Base-by-base conservation (phyloP, 2,329 filamentous ascomycete species). In the Mycosphaerella sp. region DNA sequence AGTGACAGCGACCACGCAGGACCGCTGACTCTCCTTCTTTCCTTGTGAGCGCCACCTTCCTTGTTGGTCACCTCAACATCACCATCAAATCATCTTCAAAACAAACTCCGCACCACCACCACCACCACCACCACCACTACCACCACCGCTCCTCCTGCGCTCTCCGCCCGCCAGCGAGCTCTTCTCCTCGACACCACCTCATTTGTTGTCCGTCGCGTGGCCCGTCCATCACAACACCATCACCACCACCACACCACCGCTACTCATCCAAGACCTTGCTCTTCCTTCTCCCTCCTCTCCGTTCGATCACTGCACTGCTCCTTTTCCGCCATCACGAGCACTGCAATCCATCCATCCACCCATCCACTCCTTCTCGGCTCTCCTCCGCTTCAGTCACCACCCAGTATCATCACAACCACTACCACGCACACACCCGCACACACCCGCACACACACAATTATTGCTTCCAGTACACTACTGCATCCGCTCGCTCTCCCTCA, bases 331-430 rank as follows among this genome's bases (percentile, higher is more conserved):
- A 41, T 48, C 44, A 39, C 45, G 45, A 48, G 39, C 42, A 46
- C 18, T 41, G 39, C 44, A 18, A 40, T 37, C 42, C 27, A 30
- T 17, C 14, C 37, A 28, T 37, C 30, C 30, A 25, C 28, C 30
- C 30, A 25, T 5, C 21, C 4, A 25, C 21, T 25, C 4, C 21
- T 25, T 25, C 21, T 25, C 21, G 6, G 27, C 16, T 14, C 25
- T 36, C 42, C 17, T 40, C 30, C 40, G 50, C 54, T 50, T 57
- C 56, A 52, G 54, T 55, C 42, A 42, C 37, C 48, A 47, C 30
- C 52, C 41, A 53, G 36, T 52, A 51, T 37, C 47, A 49, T 35
- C 41, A 35, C 52, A 32, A 41, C 21, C 21, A 3, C 44, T 30
- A 21, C 21, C 41, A 25, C 21, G 21, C 21, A 25, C 21, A 25